Base-by-base conservation (phyloP, 1,284 basidiomycete species). In the Puccinia coronata region DNA sequence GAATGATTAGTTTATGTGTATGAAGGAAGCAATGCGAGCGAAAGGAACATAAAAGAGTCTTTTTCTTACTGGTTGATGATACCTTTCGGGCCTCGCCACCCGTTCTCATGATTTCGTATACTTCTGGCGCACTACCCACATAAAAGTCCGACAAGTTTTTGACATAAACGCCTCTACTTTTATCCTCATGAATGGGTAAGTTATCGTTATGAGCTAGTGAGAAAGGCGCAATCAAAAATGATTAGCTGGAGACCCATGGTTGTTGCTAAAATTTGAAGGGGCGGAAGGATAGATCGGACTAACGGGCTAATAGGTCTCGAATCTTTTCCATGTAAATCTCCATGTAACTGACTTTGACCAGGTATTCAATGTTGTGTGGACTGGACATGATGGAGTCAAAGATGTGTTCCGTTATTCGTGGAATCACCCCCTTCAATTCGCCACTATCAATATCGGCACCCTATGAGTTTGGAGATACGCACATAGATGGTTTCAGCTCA, bases 291-390 rank as follows among this genome's bases (percentile, higher is more conserved):
- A 34, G 18, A 34, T 20, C 2, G 6, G 5, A 90, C 95, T 86
- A 87, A 98, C 96, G 97, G 82, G 95, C 93, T 80, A 99, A 90
- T 82, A 99, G 87, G 89, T 99, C 97, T 82, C 96, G 91, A 84
- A 99, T 96, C 83, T 92, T 91, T 88, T 99, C 97, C 86, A 99
- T 90, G 88, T 99, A 99, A 83, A 99, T 99, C 87, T 99, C 97
- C 95, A 99, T 98, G 87, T 99, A 99, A 51, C 95, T 98, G 78
- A 99, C 97, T 88, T 99, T 99, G 87, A 99, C 97, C 81, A 98
- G 91, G 87, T 99, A 99, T 87, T 99, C 97, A 83, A 99, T 89
- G 86, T 95, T 94, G 57, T 94, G 90, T 84, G 98, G 96, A 80
- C 96, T 97, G 84, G 94, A 91, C 83, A 97, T 92, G 86, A 99